Evolutionary conservation across 345 rosid genomes (phyloP).

Genomic region (Pistacia integerrima): DNA sequence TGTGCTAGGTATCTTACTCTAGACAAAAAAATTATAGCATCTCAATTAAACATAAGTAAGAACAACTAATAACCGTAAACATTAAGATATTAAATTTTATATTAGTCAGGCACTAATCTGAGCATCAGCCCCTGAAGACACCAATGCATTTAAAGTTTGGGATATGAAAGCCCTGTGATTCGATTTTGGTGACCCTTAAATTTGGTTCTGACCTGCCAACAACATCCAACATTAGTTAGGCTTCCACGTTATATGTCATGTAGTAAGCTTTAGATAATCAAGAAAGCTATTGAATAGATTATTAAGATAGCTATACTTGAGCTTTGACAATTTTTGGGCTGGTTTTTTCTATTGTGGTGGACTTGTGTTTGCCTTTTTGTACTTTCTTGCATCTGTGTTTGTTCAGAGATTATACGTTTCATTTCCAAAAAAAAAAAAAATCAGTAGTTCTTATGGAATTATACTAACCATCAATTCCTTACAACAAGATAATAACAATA

Average conservation of each 20-base stretch:
- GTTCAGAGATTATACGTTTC: neutral
- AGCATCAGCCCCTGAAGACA: slow-evolving; percentile 90
- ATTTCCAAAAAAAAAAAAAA: neutral
- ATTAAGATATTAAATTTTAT: neutral
- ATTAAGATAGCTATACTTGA: neutral
- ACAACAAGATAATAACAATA: neutral
- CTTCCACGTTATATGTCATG: slow-evolving; percentile 3
- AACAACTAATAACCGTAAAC: no score
- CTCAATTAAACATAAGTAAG: no score
- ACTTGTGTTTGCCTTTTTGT: neutral
- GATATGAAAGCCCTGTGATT: slow-evolving; percentile 86
- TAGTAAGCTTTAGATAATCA: neutral
- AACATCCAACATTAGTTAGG: neutral
- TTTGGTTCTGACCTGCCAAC: slow-evolving; percentile 65
- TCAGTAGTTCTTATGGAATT: neutral
- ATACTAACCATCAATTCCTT: neutral
- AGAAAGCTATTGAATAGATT: neutral
- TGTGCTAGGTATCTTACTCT: no score
- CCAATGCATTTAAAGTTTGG: slow-evolving; percentile 56
- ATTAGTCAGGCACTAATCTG: slow-evolving; percentile 44
- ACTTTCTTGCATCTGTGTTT: no score
- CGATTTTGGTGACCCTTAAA: slow-evolving; percentile 81
- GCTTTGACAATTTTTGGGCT: neutral
- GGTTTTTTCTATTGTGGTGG: neutral
- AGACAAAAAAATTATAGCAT: no score